These are phyloP conservation scores for Yarrowia sp. DNA, from an alignment of 805 yeast genomes.

Conservation along the genomic window DNA sequence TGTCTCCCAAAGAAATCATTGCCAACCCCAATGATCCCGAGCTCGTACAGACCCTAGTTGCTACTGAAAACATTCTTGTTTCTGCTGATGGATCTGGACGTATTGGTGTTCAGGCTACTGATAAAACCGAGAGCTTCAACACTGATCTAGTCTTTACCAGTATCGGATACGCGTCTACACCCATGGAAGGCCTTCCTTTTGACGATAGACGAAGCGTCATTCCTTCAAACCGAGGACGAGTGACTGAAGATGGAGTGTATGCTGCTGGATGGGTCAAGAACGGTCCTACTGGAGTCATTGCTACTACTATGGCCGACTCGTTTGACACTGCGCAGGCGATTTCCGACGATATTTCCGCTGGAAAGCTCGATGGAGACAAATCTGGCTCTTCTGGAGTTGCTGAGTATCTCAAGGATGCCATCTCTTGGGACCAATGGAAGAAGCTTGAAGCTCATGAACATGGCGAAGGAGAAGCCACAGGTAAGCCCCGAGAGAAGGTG, in stretches of 20 bases:
- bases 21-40: conserved; percentile 40
- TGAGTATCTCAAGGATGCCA: conserved; percentile 35
- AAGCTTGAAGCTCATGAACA: conserved; percentile 55
- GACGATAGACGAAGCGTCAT: conserved; percentile 47
- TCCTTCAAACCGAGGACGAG: conserved; percentile 48
- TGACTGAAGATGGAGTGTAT: conserved; percentile 55
- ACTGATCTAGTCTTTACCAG: conserved; percentile 74
- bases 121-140: conserved; percentile 33
- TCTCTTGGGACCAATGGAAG: conserved; percentile 69
- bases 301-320: conserved; percentile 83
- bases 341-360: conserved; percentile 51
- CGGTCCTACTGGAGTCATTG: conserved; percentile 88
- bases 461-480: conserved; percentile 46
- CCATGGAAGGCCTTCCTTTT: conserved; percentile 54
- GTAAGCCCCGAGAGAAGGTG: conserved; percentile 61
- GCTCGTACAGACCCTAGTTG: conserved; percentile 48
- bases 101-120: conserved; percentile 18
- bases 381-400: conserved; percentile 40
- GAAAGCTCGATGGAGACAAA: conserved; percentile 33
- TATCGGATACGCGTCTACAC: conserved; percentile 75
- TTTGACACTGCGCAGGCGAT: conserved; percentile 69
- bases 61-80: conserved; percentile 48
- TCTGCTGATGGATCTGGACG: conserved; percentile 44
- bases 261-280: conserved; percentile 88
- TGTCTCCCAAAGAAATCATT: conserved; percentile 57